phyloP scores from a whole-genome alignment of 2,329 filamentous ascomycete genomes.

The Pleurostoma richardsiae region DNA sequence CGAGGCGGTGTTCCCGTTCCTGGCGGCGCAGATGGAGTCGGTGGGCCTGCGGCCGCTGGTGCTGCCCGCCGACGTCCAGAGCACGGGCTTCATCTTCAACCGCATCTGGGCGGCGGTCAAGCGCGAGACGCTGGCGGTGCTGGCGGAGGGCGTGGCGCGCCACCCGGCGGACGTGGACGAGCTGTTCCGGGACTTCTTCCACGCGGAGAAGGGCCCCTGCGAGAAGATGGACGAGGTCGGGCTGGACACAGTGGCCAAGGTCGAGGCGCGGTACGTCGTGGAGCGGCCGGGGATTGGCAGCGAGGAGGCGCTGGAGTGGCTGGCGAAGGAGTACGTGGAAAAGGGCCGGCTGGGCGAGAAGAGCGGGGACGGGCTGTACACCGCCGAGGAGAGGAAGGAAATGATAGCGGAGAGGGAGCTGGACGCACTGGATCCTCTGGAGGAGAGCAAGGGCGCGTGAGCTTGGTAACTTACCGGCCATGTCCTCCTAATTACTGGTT shows the following conservation, averaged over 20 bases:
- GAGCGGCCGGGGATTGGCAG: conserved; percentile 8
- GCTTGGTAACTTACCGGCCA: neutral
- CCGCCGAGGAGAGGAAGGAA: conserved; percentile 13
- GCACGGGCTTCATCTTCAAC: conserved; percentile 50
- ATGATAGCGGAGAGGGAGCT: conserved; percentile 13
- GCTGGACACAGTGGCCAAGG: conserved; percentile 22
- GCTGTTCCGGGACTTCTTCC: conserved; percentile 22
- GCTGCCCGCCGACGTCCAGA: conserved; percentile 36
- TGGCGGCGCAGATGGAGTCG: conserved; percentile 31
- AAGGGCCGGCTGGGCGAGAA: conserved; percentile 21
- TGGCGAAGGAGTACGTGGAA: conserved; percentile 19
- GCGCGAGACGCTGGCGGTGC: conserved; percentile 40
- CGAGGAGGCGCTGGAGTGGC: conserved; percentile 12
- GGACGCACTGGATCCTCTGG: conserved; percentile 9
- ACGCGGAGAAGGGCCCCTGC: conserved; percentile 21
- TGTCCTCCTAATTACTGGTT: too few species aligned
- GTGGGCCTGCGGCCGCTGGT: conserved; percentile 33
- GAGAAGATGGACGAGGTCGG: conserved; percentile 26
- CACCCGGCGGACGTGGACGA: conserved; percentile 41
- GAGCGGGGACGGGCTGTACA: conserved; percentile 19
- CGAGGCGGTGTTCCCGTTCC: conserved; percentile 35
- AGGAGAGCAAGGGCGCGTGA: conserved; percentile 17
- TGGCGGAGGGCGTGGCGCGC: conserved; percentile 42
- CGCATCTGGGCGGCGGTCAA: conserved; percentile 53
- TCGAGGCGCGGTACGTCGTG: conserved; percentile 18